Evolutionary conservation across 176 grass and related monocot genomes (phyloP).

Genomic region (Aegilops bicornis): DNA sequence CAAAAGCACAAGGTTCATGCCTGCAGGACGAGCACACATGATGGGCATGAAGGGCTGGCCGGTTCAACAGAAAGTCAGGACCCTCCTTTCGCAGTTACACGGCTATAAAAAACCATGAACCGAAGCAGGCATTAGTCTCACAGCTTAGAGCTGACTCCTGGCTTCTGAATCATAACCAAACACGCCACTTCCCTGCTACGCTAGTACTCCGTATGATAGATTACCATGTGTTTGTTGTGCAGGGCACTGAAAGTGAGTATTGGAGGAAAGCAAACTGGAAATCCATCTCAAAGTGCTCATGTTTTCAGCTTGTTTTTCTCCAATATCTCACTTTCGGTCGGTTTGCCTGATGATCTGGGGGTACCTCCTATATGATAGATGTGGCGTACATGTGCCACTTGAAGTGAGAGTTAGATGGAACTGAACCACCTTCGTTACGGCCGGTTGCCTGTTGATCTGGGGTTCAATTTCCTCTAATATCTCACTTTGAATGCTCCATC

Average conservation of each 20-base stretch:
- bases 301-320: background rate
- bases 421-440: background rate
- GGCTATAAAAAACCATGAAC: background rate
- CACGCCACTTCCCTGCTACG: background rate
- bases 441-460: background rate
- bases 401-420: slow-evolving; percentile 39
- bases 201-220: too few species aligned
- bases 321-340: background rate
- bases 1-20: too few species aligned
- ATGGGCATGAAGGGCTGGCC: slow-evolving; percentile 2
- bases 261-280: slow-evolving; percentile 49
- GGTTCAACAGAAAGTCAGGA: slow-evolving; percentile 4
- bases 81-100: background rate
- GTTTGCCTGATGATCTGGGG: background rate
- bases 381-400: background rate
- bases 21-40: background rate
- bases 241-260: background rate
- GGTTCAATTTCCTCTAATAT: background rate
- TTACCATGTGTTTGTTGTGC: too few species aligned
- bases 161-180: background rate
- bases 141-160: background rate
- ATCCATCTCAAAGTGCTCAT: background rate
- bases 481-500: slow-evolving; percentile 27
- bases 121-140: background rate
- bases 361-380: background rate